These are phyloP conservation scores for Komagataella phaffii DNA, from an alignment of 805 yeast species.

Conservation along the genomic window DNA sequence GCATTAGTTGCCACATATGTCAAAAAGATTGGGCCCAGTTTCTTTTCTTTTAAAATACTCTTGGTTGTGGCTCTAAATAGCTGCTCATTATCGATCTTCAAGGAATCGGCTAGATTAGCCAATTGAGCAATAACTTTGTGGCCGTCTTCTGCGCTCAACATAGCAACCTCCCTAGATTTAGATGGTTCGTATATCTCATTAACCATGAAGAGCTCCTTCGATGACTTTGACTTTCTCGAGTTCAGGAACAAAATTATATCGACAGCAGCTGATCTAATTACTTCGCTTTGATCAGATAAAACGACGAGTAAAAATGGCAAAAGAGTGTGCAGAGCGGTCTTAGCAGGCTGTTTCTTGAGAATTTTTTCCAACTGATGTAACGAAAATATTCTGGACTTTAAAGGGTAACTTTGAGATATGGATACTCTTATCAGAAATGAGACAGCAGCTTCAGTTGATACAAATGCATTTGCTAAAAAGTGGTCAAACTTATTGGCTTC, in stretches of 20 bases:
- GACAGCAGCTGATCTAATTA: slow-evolving; percentile 32
- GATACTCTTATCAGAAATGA: slow-evolving; percentile 48
- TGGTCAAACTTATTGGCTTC: slow-evolving; percentile 7
- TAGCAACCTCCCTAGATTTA: slow-evolving; percentile 27
- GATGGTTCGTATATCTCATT: slow-evolving; percentile 39
- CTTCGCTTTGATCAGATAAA: slow-evolving; percentile 32
- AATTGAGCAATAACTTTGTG: slow-evolving; percentile 25
- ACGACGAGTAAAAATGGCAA: slow-evolving; percentile 47
- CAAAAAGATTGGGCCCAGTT: slow-evolving; percentile 39
- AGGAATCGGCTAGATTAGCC: slow-evolving; percentile 9
- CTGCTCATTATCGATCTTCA: not conserved
- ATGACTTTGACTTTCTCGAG: slow-evolving; percentile 16
- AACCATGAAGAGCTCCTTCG: slow-evolving; percentile 33
- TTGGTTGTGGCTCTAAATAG: slow-evolving; percentile 7
- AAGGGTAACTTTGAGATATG: slow-evolving; percentile 44
- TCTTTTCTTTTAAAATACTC: slow-evolving; percentile 31
- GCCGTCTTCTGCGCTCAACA: slow-evolving; percentile 42
- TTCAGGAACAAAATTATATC: slow-evolving; percentile 23
- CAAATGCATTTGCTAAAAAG: slow-evolving; percentile 21
- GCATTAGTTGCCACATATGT: slow-evolving; percentile 67
- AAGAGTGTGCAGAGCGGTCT: slow-evolving; percentile 30
- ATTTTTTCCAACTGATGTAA: slow-evolving; percentile 24
- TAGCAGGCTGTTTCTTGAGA: slow-evolving; percentile 20
- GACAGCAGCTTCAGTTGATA: slow-evolving; percentile 27
- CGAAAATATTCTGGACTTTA: slow-evolving; percentile 37